Evolutionary conservation across 1,284 basidiomycete genomes (phyloP), one percentile per base, ranked within the genome.

Genomic region (Porogramme epimiltina): DNA sequence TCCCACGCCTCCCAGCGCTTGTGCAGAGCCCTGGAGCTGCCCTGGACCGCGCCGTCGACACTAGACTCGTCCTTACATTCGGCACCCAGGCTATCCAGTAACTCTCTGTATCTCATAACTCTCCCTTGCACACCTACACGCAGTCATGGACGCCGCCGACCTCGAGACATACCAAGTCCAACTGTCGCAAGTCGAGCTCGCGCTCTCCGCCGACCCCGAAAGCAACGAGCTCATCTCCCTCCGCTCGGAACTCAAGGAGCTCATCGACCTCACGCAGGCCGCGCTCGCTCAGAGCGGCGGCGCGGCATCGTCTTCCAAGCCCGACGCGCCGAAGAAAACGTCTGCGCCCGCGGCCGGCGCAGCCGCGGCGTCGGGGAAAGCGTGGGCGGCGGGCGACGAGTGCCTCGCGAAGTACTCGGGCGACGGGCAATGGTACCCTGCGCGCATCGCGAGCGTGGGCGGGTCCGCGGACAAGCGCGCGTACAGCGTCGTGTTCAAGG

Each of bases 401-500:
- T 93, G 92, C 66, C 78, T 94, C 51, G 94, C 95, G 11, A 93
- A 93, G 71, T 98, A 96, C 73, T 88, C 89, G 10, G 85, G 84
- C 50, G 95, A 97, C 71, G 89, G 90, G 44, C 80, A 81, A 62
- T 96, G 89, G 85, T 97, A 97, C 70, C 91, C 94, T 33, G 95
- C 93, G 34, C 86, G 91, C 25, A 93, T 98, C 71, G 90, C 89
- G 40, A 89, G 88, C 33, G 83, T 98, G 37, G 87, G 89, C 45
- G 96, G 96, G 38, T 89, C 93, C 16, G 76, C 83, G 54, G 89
- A 93, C 45, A 90, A 91, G 61, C 86, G 89, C 10, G 84, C 93
- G 59, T 98, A 92, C 77, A 95, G 90, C 63, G 89, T 99, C 66
- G 84, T 96, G 36, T 99, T 97, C 80, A 93, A 93, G 67, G 92